Evolutionary conservation across 2,329 filamentous ascomycete species (phyloP).

Genomic region (Talaromyces sp.): DNA sequence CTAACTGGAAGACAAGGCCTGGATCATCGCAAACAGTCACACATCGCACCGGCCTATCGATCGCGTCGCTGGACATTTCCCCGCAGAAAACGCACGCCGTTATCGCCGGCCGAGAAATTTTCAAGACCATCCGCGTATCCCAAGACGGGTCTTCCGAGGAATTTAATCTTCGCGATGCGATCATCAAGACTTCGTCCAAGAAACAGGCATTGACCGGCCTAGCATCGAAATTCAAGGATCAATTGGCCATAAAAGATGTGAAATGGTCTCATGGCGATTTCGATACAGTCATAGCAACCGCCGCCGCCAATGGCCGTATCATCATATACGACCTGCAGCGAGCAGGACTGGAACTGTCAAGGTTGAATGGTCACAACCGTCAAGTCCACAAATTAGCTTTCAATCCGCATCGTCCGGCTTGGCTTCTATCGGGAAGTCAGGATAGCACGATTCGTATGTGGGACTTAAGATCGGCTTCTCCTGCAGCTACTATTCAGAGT

Average conservation of each 20-base stretch:
- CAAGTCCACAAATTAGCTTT: conserved; percentile 65
- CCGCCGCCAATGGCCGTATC: conserved; percentile 63
- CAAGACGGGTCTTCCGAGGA: conserved; percentile 58
- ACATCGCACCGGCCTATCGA: conserved; percentile 63
- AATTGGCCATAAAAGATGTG: conserved; percentile 62
- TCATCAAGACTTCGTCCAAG: conserved; percentile 55
- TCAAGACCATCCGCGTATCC: conserved; percentile 61
- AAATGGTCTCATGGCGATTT: conserved; percentile 64
- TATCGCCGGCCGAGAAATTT: conserved; percentile 62
- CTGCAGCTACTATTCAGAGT: conserved; percentile 53
- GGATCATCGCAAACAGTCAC: conserved; percentile 54
- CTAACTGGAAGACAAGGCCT: conserved; percentile 31
- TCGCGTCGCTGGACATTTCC: conserved; percentile 62
- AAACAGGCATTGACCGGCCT: conserved; percentile 45
- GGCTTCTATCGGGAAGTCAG: conserved; percentile 62
- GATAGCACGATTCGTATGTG: conserved; percentile 62
- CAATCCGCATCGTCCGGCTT: conserved; percentile 58
- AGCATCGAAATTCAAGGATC: conserved; percentile 53
- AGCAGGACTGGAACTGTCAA: conserved; percentile 57
- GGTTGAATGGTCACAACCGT: conserved; percentile 62
- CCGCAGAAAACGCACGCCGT: conserved; percentile 61
- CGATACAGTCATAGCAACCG: conserved; percentile 60
- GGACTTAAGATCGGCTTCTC: conserved; percentile 57
- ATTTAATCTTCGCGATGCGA: conserved; percentile 60
- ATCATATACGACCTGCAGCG: conserved; percentile 63